phyloP scores from a whole-genome alignment of 495 filamentous ascomycete species.

The Hyaloscypha finlandica region DNA sequence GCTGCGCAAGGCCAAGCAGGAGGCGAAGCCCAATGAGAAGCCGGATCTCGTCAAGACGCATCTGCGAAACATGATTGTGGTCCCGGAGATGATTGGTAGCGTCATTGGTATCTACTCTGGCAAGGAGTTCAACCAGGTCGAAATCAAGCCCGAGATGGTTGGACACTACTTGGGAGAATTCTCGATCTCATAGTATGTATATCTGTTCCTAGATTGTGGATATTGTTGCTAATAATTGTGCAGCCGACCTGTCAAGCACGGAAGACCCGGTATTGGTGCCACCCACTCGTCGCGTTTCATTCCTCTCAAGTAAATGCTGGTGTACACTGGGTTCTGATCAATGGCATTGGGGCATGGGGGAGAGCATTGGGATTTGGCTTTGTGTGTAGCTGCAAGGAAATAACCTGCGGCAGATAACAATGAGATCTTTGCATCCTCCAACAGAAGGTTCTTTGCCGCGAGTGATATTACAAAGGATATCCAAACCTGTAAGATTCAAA shows the following conservation, averaged over 20 bases:
- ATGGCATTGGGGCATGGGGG: constrained; percentile 21
- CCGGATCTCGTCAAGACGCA: constrained; percentile 98
- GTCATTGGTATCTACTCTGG: constrained; percentile 99
- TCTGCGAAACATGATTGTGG: constrained; percentile 98
- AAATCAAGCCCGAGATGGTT: constrained; percentile 99
- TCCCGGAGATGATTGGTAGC: constrained; percentile 98
- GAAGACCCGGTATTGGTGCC: constrained; percentile 99
- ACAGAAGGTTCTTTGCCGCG: background rate
- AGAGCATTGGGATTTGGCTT: constrained; percentile 18
- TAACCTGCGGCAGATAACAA: constrained; percentile 29
- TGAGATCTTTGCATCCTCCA: constrained; percentile 27
- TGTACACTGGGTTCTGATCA: constrained; percentile 24
- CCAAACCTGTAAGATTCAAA: too few species aligned
- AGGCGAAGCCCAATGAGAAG: constrained; percentile 99
- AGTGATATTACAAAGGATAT: too few species aligned
- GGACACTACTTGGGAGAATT: constrained; percentile 99
- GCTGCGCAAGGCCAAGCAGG: constrained; percentile 99
- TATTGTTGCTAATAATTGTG: constrained; percentile 40
- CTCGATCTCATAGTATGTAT: constrained; percentile 96
- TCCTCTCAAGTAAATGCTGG: constrained; percentile 84
- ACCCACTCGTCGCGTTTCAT: constrained; percentile 99
- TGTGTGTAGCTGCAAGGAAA: constrained; percentile 11
- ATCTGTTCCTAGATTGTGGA: background rate
- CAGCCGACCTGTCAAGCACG: constrained; percentile 99
- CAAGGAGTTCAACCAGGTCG: constrained; percentile 99